phyloP scores from a whole-genome alignment of 2,329 filamentous ascomycete species.

The Sclerotinia spermophila region DNA sequence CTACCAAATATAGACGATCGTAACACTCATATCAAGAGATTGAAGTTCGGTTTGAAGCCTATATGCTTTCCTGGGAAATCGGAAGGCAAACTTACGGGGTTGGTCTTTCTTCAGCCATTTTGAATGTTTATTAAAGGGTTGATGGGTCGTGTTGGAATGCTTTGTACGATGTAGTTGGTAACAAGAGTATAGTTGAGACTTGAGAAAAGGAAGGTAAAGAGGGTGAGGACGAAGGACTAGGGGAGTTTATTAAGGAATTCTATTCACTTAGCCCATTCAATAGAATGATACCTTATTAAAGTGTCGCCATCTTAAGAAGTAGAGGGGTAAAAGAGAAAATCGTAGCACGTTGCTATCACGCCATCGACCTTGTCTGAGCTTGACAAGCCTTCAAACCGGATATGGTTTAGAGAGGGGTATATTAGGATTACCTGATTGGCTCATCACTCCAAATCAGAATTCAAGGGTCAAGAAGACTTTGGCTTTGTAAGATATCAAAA shows the following conservation, averaged over 20 bases:
- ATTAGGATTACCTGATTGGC: conserved; percentile 1
- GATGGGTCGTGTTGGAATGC: background rate
- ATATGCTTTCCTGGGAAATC: background rate
- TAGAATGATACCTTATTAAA: background rate
- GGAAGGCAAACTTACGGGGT: conserved; percentile 23
- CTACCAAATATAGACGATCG: background rate
- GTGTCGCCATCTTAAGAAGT: conserved; percentile 11
- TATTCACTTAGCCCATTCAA: background rate
- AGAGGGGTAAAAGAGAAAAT: conserved; percentile 9
- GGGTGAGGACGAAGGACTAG: background rate
- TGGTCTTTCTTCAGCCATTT: conserved; percentile 25
- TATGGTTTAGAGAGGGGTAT: conserved; percentile 17
- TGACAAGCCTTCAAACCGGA: conserved; percentile 1
- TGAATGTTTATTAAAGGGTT: conserved; percentile 11
- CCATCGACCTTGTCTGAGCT: conserved; percentile 14
- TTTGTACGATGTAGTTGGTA: background rate
- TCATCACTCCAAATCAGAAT: background rate
- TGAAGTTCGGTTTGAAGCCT: background rate
- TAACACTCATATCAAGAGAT: background rate
- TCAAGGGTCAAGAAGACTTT: background rate
- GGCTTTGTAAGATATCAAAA: conserved; percentile 3
- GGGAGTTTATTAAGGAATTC: background rate
- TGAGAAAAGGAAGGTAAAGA: background rate
- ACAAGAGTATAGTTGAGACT: background rate
- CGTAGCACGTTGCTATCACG: conserved; percentile 16